A percentile compares a stretch with the other conserved stretches of the same genome.
Evolutionary conservation across 495 filamentous ascomycete genomes (phyloP).

Genomic region (Oidiodendron maius): DNA sequence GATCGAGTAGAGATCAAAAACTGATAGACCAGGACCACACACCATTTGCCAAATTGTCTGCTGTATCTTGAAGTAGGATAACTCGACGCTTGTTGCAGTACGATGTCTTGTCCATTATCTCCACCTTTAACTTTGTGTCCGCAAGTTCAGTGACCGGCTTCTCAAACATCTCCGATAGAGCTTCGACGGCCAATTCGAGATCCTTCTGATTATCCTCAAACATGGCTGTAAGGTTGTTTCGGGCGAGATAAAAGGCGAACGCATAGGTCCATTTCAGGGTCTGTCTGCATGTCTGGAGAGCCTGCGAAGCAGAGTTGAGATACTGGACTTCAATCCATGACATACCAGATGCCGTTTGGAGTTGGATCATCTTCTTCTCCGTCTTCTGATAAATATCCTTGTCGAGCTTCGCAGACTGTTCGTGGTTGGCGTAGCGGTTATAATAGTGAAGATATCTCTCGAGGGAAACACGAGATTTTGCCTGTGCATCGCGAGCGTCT

Average conservation of each 20-base stretch:
- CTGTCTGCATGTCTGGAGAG: slow-evolving; percentile 91
- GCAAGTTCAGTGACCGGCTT: slow-evolving; percentile 81
- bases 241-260: slow-evolving; percentile 91
- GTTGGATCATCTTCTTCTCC: slow-evolving; percentile 96
- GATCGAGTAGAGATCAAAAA: slow-evolving; percentile 20
- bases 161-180: slow-evolving; percentile 95
- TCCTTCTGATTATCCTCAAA: slow-evolving; percentile 99
- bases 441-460: slow-evolving; percentile 98
- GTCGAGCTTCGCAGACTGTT: slow-evolving; percentile 94
- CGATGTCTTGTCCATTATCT: slow-evolving; percentile 95
- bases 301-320: slow-evolving; percentile 84
- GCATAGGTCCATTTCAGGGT: slow-evolving; percentile 99
- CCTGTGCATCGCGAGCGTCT: slow-evolving; percentile 86
- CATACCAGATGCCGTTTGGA: slow-evolving; percentile 89
- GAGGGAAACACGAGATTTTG: slow-evolving; percentile 78
- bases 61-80: slow-evolving; percentile 86
- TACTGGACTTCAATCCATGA: slow-evolving; percentile 99
- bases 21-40: slow-evolving; percentile 34
- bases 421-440: slow-evolving; percentile 97
- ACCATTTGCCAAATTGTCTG: slow-evolving; percentile 84
- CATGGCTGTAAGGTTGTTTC: slow-evolving; percentile 93
- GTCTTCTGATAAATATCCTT: slow-evolving; percentile 95
- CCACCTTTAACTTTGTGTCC: slow-evolving; percentile 70
- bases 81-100: slow-evolving; percentile 92
- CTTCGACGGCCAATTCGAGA: slow-evolving; percentile 93